Base-by-base conservation (phyloP, 1,284 basidiomycete species). In the Fistulinella staudtii region DNA sequence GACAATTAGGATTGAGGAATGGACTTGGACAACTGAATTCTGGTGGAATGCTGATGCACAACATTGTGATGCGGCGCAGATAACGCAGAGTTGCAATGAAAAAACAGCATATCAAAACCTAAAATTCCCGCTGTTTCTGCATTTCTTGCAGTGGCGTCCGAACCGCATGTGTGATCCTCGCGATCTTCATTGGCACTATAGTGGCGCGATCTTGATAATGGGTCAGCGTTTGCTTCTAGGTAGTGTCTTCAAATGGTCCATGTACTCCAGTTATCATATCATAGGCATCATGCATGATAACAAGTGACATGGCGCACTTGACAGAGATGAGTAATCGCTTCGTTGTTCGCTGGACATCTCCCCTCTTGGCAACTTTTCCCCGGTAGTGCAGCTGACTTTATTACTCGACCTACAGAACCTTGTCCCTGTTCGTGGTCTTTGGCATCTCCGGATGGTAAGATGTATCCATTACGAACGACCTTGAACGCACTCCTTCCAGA, bases 101-200 rank as follows among this genome's bases (percentile, higher is more conserved):
- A 33, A 14, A 20, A 28, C 31, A 43, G 43, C 42, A 24, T 41
- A 48, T 33, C 29, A 30, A 37, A 46, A 43, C 23, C 43, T 51
- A 25, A 29, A 36, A 30, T 25, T 15, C 27, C 25, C 35, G 44
- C 24, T 45, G 44, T 24, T 41, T 53, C n/a, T 48, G 49, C 34
- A 35, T 44, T 30, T 43, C 41, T 10, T 36, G 20, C 10, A 38
- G 55, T 45, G 48, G 60, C 39, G 52, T 36, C 25, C 15, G 17
- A 20, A 45, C 47, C 10, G 45, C 39, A 27, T 61, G 58, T 21
- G 50, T 56, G 55, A n/a, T 43, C n/a, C n/a, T n/a, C n/a, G n/a
- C n/a, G n/a, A n/a, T n/a, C n/a, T n/a, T n/a, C n/a, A n/a, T n/a
- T n/a, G n/a, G n/a, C n/a, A n/a, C n/a, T n/a, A n/a, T n/a, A n/a